A percentile compares a stretch with the other conserved stretches of the same genome.
These are phyloP conservation scores for Phytophthora constricta DNA, from an alignment of 352 stramenopile species.

Conservation along the genomic window DNA sequence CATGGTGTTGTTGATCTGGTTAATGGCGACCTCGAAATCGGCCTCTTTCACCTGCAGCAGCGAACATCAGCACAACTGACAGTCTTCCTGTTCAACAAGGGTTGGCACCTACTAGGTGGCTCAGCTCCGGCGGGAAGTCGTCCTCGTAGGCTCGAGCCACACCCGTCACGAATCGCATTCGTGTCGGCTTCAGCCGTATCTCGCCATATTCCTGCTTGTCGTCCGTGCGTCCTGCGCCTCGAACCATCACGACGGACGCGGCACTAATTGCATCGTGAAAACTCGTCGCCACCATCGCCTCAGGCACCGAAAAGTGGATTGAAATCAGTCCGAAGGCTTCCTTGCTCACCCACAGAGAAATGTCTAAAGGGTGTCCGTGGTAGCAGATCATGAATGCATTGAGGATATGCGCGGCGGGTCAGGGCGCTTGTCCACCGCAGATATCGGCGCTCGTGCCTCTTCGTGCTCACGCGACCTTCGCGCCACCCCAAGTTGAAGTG, in stretches of 20 bases:
- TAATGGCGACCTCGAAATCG: constrained; percentile 77
- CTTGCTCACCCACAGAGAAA: neutral
- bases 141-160: constrained; percentile 77
- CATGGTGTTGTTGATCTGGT: constrained; percentile 88
- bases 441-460: constrained; percentile 19
- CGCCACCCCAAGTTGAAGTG: constrained; percentile 23
- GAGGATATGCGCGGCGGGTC: constrained; percentile 10
- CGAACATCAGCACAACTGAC: neutral
- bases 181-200: constrained; percentile 61
- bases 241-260: constrained; percentile 28
- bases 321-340: neutral
- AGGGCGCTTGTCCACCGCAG: constrained; percentile 19
- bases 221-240: constrained; percentile 7
- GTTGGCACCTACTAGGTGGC: constrained; percentile 42
- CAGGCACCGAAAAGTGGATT: neutral
- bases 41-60: constrained; percentile 46
- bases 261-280: constrained; percentile 36
- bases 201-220: constrained; percentile 38
- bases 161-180: constrained; percentile 76
- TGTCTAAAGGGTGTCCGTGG: neutral
- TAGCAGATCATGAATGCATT: neutral
- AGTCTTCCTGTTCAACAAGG: neutral
- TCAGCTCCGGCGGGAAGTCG: constrained; percentile 68
- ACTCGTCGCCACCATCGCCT: constrained; percentile 37
- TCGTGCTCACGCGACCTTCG: constrained; percentile 25